Conservation (phyloP, 2,329 filamentous ascomycete genomes). For the Tolypocladium inflatum region DNA sequence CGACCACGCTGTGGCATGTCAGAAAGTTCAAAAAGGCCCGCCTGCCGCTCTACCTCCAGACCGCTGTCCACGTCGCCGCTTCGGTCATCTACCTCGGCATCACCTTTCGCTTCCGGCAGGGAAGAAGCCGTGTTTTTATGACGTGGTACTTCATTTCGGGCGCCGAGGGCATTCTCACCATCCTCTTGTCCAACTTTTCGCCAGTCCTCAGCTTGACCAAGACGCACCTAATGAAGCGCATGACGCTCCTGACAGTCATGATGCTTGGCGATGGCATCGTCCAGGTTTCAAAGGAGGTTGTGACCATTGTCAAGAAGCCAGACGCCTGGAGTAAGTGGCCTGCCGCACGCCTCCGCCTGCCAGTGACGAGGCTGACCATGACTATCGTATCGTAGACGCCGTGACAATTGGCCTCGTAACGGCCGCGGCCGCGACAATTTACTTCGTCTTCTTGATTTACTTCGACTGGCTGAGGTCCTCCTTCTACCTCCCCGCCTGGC, state of each 20-base stretch:
- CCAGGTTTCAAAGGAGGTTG: slow-evolving; percentile 42
- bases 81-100: slow-evolving; percentile 31
- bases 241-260: slow-evolving; percentile 55
- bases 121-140: slow-evolving; percentile 24
- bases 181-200: slow-evolving; percentile 44
- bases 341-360: rapidly evolving
- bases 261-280: slow-evolving; percentile 59
- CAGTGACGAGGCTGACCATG: slow-evolving; percentile 3
- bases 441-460: slow-evolving; percentile 36
- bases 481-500: slow-evolving; percentile 39
- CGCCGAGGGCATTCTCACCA: slow-evolving; percentile 40
- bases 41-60: slow-evolving; percentile 24
- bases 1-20: slow-evolving; percentile 32
- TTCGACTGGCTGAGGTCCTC: slow-evolving; percentile 58
- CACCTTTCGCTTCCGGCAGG: slow-evolving; percentile 24
- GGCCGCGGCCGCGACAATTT: slow-evolving; percentile 29
- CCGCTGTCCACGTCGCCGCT: slow-evolving; percentile 22
- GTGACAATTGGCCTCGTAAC: slow-evolving; percentile 30
- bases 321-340: slow-evolving; percentile 26
- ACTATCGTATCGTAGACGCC: slow-evolving; percentile 14
- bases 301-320: slow-evolving; percentile 33
- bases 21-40: slow-evolving; percentile 27
- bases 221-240: slow-evolving; percentile 53
- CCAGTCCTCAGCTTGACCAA: slow-evolving; percentile 49
- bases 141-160: slow-evolving; percentile 45